Conservation (phyloP, 148 eudicot species). For the Rhododendron ferrugineum region DNA sequence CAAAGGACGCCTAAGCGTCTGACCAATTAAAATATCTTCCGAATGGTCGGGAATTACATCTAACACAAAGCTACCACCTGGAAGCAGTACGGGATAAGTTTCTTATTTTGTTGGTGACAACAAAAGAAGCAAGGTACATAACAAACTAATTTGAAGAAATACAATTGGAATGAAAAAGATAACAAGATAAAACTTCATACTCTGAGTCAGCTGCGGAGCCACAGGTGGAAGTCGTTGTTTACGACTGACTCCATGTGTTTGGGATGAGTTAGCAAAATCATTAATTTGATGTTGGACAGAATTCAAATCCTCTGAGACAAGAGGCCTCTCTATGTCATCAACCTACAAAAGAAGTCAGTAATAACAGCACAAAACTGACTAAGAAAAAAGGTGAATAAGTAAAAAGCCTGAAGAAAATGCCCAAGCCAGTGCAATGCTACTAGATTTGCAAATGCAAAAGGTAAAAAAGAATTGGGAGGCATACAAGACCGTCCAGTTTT, state of each 20-base stretch:
- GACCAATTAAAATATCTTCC: conserved; percentile 57
- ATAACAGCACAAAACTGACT: not conserved
- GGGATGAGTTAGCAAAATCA: conserved; percentile 38
- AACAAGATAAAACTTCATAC: conserved; percentile 28
- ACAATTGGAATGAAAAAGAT: not conserved
- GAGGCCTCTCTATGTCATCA: conserved; percentile 89
- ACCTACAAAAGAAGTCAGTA: conserved; percentile 31
- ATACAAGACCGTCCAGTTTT: not conserved
- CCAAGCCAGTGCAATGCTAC: not conserved
- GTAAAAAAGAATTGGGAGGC: not conserved
- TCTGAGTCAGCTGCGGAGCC: conserved; percentile 48
- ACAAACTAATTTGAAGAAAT: not conserved
- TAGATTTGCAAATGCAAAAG: not conserved
- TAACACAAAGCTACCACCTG: conserved; percentile 59
- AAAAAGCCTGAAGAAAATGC: conserved; percentile 1
- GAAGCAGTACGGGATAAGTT: conserved; percentile 10
- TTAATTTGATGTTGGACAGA: conserved; percentile 27
- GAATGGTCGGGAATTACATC: conserved; percentile 48
- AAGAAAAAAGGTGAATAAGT: not conserved
- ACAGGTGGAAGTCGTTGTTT: conserved; percentile 40
- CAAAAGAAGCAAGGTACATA: not conserved
- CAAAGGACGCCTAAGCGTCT: conserved; percentile 66
- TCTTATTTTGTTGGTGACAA: not conserved
- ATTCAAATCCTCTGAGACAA: conserved; percentile 52
- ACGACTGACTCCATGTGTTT: conserved; percentile 36